These are phyloP conservation scores for Rosa multiflora DNA, from an alignment of 306 rosid genomes.

Conservation along the genomic window DNA sequence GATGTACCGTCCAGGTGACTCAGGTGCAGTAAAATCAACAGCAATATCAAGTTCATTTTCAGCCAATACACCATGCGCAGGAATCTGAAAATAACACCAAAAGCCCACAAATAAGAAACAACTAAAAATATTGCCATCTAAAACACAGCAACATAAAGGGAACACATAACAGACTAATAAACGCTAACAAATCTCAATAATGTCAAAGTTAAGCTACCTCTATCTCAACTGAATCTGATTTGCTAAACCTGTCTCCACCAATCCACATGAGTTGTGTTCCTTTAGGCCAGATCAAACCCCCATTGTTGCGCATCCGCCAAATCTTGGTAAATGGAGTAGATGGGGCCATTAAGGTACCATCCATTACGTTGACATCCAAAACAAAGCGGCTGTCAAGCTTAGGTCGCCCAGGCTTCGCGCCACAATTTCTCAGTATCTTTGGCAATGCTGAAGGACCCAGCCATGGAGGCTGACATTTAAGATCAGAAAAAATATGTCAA, in stretches of 20 bases:
- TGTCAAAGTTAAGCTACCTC: constrained; percentile 50
- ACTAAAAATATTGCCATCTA: background rate
- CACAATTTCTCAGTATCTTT: constrained; percentile 27
- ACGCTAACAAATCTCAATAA: background rate
- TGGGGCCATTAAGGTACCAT: constrained; percentile 84
- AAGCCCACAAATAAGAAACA: constrained; percentile 9
- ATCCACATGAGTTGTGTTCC: constrained; percentile 79
- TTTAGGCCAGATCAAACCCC: constrained; percentile 62
- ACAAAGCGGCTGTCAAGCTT: constrained; percentile 71
- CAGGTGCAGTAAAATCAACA: constrained; percentile 75
- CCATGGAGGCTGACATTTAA: constrained; percentile 33
- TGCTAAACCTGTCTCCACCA: constrained; percentile 64
- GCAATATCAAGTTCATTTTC: constrained; percentile 73
- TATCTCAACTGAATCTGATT: constrained; percentile 38
- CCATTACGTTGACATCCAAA: constrained; percentile 76
- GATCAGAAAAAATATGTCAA: constrained; percentile 9
- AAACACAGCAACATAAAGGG: background rate
- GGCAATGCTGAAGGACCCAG: constrained; percentile 25
- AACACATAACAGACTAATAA: background rate
- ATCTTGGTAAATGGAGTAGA: constrained; percentile 79
- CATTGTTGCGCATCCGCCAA: constrained; percentile 88
- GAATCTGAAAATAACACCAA: constrained; percentile 40
- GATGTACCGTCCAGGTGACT: constrained; percentile 65
- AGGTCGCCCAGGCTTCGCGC: constrained; percentile 34
- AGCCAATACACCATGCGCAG: constrained; percentile 47